Evolutionary conservation across 139 green algal species (phyloP).

Genomic region (Eudorina sp.): DNA sequence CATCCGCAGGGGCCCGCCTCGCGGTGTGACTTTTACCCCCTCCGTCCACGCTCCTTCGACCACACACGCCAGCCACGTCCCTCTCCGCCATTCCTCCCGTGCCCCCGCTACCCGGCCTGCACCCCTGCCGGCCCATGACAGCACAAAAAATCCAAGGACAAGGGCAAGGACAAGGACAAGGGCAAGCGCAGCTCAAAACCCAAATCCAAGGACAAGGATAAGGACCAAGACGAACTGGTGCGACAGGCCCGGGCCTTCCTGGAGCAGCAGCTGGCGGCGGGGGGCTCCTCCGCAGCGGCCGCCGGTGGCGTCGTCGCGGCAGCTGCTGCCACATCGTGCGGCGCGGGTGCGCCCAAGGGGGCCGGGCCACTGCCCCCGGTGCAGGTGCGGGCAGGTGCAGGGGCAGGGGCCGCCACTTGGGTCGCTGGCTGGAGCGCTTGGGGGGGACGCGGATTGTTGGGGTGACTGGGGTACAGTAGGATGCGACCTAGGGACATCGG

Average conservation of each 20-base stretch:
- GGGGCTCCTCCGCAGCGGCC: not conserved
- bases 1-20: not conserved
- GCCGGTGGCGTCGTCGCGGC: not conserved
- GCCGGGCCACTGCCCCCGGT: slow-evolving; percentile 18
- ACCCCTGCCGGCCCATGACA: not conserved
- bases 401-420: too few relatives aligned
- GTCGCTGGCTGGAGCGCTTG: too few relatives aligned
- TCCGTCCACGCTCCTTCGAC: not conserved
- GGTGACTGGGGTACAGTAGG: too few relatives aligned
- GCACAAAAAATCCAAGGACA: slow-evolving; percentile 49
- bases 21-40: not conserved
- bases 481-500: too few relatives aligned
- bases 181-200: slow-evolving; percentile 15
- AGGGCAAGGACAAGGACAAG: slow-evolving; percentile 50
- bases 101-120: not conserved
- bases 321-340: not conserved
- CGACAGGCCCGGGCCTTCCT: slow-evolving; percentile 35
- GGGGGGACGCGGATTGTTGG: too few relatives aligned
- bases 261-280: slow-evolving; percentile 31
- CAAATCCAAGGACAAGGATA: slow-evolving; percentile 57
- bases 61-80: not conserved
- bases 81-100: not conserved
- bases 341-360: not conserved
- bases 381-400: too few relatives aligned
- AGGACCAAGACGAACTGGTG: slow-evolving; percentile 36